Evolutionary conservation across 768 basidiomycete genomes (phyloP), one percentile per base, ranked within the genome.

Genomic region (Omphalotus guepiniiformis): DNA sequence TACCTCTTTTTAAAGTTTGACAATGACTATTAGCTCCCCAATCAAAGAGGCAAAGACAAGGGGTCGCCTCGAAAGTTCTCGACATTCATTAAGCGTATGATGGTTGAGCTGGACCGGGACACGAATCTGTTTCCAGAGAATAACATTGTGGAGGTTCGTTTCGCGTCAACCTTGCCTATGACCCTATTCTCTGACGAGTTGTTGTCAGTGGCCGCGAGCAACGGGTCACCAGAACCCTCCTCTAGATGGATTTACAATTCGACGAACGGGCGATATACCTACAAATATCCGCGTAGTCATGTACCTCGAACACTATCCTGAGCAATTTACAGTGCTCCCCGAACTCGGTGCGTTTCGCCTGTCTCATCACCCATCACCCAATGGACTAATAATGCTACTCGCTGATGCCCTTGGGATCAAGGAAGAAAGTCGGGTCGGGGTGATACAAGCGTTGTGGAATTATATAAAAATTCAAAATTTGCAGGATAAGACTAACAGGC

Each of bases 81-180:
- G 2, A 85, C 87, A 1, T 73, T 94, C 55, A 75, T 96, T 47
- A 89, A 89, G 60, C 74, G 82, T 23, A 82, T 94, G 76, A 71
- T 91, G 4, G 75, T 96, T 12, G 94, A 97, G 55, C 69, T 95
- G 27, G 93, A 95, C 55, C 79, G 90, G 15, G 92, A 95, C 62
- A 78, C 88, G 3, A 70, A 76, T 4, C 63, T 88, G 37, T 93
- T 88, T 59, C 78, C 88, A 1, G 91, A 95, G 41, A 80, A 84
- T 18, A 95, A 94, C 56, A 83, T 93, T 13, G 82, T 95, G 28
- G 93, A 96, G 80, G 94, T 93, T 52, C 28, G 76, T 46, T 13
- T 26, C 3, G 9, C 29, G 13, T 23, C 18, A 40, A 57, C 18
- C 37, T 3, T 21, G 2, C 37, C 26, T 40, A 2, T 25, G 19